Evolutionary conservation across 768 basidiomycete species (phyloP), one percentile per base, ranked within the genome.

Genomic region (Thelephora ganbajun): DNA sequence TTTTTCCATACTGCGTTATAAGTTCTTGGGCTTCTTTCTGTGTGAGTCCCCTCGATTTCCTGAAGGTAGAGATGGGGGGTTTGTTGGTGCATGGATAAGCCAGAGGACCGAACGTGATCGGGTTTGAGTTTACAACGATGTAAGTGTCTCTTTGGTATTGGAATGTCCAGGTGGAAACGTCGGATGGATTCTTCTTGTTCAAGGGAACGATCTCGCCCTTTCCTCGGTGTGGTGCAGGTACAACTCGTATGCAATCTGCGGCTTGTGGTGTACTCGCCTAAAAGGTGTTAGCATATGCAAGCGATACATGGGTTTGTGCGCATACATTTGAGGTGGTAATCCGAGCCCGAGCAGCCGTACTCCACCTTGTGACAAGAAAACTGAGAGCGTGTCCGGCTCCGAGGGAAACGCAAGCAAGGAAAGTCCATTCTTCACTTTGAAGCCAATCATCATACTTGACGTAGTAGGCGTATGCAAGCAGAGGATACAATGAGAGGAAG

Each of bases 391-490:
- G 96, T 2, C 84, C 79, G 5, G 77, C 83, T 18, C 86, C 86
- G 6, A 99, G 74, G 2, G 79, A 66, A 12, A 93, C 83, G 54
- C 85, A 91, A 34, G 85, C 87, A 18, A 98, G 75, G 61, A 98
- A 99, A 0, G 96, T 94, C 93, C 93, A 98, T 62, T 98, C 94
- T 65, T 94, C 91, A 49, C 86, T 88, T 58, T 81, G 74, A 47
- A 97, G 68, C 85, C 88, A 96, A 51, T 80, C 68, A 57, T 94
- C 88, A 63, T 97, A 96, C 63, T 76, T 82, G 64, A 91, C 63
- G 57, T 83, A 88, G 70, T 97, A 98, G 18, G 92, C 83, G 62
- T 94, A 96, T 20, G 84, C 86, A 26, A 88, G 73, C 26, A 91
- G 61, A 0, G 88, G 88, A 52, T 90, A 91, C 44, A 90, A 67